Conservation (phyloP, 2,329 filamentous ascomycete species). For the Neofusicoccum cordaticola region DNA sequence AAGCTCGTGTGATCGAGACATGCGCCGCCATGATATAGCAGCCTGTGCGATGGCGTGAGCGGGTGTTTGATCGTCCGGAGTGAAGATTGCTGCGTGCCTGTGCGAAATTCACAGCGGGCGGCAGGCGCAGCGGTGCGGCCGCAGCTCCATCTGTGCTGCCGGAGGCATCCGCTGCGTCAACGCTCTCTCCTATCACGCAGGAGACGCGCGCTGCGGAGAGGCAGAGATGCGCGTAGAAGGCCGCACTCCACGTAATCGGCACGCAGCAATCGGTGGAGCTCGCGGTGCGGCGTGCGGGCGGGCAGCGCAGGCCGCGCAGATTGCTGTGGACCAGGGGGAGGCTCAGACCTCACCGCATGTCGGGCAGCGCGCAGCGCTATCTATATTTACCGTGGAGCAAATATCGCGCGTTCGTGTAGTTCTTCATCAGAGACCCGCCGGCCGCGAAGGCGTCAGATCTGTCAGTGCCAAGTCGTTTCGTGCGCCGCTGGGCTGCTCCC, state of each 20-base stretch:
- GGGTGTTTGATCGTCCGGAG: constrained; percentile 17
- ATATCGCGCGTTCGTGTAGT: constrained; percentile 14
- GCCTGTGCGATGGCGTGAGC: constrained; percentile 4
- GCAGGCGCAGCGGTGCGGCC: constrained; percentile 3
- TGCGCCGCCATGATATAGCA: constrained; percentile 5
- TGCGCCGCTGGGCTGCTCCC: constrained; percentile 14
- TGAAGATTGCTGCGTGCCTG: constrained; percentile 2
- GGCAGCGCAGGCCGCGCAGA: background rate
- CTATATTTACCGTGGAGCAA: constrained; percentile 16
- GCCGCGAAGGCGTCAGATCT: constrained; percentile 12
- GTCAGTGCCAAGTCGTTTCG: constrained; percentile 15
- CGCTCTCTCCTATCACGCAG: constrained; percentile 1
- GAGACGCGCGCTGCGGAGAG: constrained; percentile 6
- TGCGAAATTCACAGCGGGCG: constrained; percentile 10
- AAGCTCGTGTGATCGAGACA: constrained; percentile 8
- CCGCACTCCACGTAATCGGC: constrained; percentile 10
- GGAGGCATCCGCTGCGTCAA: constrained; percentile 8
- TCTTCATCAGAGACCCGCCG: constrained; percentile 17
- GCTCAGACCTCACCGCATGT: constrained; percentile 16
- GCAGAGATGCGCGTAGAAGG: background rate
- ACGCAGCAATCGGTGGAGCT: background rate
- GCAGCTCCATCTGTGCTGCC: constrained; percentile 15
- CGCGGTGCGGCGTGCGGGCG: background rate
- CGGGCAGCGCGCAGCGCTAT: constrained; percentile 1
- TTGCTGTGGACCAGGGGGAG: constrained; percentile 17